Percentiles rank a stretch among this genome's conserved stretches.
Conservation (phyloP, 352 stramenopile species). For the Thraustochytrium striatum region DNA sequence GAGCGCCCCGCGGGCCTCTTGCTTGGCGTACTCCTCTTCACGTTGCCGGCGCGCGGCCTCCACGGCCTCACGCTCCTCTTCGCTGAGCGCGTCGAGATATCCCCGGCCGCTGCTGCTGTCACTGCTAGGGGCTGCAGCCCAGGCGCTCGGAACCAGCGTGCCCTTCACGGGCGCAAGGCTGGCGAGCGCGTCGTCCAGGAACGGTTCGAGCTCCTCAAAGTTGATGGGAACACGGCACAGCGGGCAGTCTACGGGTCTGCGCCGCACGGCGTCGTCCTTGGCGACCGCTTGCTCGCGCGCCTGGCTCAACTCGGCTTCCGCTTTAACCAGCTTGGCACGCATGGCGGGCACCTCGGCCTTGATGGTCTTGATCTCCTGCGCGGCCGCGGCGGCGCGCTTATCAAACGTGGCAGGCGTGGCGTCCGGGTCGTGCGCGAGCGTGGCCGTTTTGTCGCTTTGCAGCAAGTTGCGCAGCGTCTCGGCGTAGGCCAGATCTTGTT, state of each 20-base stretch:
- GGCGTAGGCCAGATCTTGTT: not conserved
- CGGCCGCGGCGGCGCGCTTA: not conserved
- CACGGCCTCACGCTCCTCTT: not conserved
- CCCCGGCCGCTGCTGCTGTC: not conserved
- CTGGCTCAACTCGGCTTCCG: not conserved
- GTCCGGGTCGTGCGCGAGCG: no score
- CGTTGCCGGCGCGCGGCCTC: no score
- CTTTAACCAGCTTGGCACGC: not conserved
- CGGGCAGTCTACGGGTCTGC: constrained; percentile 9
- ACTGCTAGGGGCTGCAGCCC: not conserved
- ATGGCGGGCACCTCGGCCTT: not conserved
- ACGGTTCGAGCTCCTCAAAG: not conserved
- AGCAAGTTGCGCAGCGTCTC: no score
- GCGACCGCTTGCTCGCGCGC: not conserved
- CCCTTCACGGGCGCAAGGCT: not conserved
- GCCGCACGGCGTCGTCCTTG: not conserved
- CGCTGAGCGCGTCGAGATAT: not conserved
- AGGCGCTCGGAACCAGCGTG: not conserved
- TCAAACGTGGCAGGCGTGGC: not conserved
- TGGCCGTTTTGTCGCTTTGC: no score
- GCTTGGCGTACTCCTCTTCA: no score
- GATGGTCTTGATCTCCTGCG: not conserved
- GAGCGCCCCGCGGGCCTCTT: not conserved
- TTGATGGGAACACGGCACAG: constrained; percentile 23
- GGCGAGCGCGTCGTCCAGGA: not conserved